Evolutionary conservation across 1,139 yeast species (phyloP), one percentile per base, ranked within the genome.

Genomic region (Debaryomyces udenii): DNA sequence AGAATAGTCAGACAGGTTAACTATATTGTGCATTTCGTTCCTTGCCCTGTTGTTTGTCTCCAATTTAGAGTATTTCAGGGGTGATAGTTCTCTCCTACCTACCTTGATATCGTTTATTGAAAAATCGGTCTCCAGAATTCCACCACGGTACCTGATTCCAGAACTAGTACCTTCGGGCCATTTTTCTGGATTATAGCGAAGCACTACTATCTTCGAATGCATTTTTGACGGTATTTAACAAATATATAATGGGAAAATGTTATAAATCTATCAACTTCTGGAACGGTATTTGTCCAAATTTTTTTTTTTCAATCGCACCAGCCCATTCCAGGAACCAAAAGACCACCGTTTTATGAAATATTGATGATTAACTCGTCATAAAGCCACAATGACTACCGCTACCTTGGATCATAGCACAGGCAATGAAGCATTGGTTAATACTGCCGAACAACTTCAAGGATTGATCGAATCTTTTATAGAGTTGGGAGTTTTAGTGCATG

Each of bases 401-500:
- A 55, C 55, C 13, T 48, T 70, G 23, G 52, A 53, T 20, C 48
- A 49, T 6, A 52, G 45, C 3, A 44, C 56, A 5, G 69, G 61
- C 13, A 66, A 73, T 46, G 62, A 59, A 43, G 78, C 83, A 9
- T 59, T 84, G 27, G 68, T 68, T 1, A 58, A 69, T 20, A 64
- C 83, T 0, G 81, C 82, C 34, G 80, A 78, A 15, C 83, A 85
- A 52, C 70, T 91, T 3, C 82, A 82, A 47, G 76, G 78, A 33
- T 68, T 89, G 15, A 81, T 91, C n/a, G 96, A 91, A 59, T 82
- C 93, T 5, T 80, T 90, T 45, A 81, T 90, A 10, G 96, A 91
- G 58, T 70, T 91, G 27, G 97, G 96, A 2, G 91, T 93, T 10
- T 79, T 91, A 42, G 93, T 90, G 2, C 96, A 93, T 61, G 99